Evolutionary conservation across 345 rosid genomes (phyloP).

Genomic region (Theobroma cacao): DNA sequence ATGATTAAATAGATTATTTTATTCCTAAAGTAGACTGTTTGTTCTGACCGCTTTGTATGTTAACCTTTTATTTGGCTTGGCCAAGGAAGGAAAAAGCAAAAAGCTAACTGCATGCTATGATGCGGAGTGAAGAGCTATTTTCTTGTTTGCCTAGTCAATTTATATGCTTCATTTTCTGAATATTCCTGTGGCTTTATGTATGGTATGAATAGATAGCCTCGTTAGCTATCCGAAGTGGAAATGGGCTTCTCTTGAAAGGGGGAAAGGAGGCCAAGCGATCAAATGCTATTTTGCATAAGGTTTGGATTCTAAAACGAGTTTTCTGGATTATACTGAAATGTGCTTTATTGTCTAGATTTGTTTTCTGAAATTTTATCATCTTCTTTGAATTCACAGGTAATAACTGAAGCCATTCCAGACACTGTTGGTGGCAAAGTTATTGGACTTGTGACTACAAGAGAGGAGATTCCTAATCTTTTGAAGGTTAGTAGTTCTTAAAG

Average conservation of each 20-base stretch:
- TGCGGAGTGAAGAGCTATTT: not conserved
- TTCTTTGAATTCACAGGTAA: slow-evolving; percentile 50
- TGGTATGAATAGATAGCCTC: slow-evolving; percentile 78
- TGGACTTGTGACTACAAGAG: slow-evolving; percentile 94
- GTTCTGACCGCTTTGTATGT: not conserved
- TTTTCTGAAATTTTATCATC: slow-evolving; percentile 12
- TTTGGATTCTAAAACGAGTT: slow-evolving; percentile 19
- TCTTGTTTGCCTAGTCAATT: not conserved
- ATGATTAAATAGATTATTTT: not conserved
- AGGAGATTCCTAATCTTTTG: slow-evolving; percentile 94
- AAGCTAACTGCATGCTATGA: not conserved
- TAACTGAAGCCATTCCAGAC: slow-evolving; percentile 85
- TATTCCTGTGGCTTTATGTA: slow-evolving; percentile 3
- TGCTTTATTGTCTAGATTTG: not conserved
- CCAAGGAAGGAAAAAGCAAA: not conserved
- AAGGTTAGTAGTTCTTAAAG: slow-evolving; percentile 49
- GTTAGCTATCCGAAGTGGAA: slow-evolving; percentile 94
- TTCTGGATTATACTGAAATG: not conserved
- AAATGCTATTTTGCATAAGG: slow-evolving; percentile 96
- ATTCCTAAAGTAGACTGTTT: not conserved
- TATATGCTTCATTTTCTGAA: slow-evolving; percentile 4
- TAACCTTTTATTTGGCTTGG: slow-evolving; percentile 1
- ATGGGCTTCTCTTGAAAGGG: slow-evolving; percentile 91
- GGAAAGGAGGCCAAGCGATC: slow-evolving; percentile 95
- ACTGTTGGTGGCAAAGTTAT: slow-evolving; percentile 73